A percentile compares a stretch with the other conserved stretches of the same genome.
Conservation (phyloP, 1,139 yeast genomes). For the Candida dubliniensis region DNA sequence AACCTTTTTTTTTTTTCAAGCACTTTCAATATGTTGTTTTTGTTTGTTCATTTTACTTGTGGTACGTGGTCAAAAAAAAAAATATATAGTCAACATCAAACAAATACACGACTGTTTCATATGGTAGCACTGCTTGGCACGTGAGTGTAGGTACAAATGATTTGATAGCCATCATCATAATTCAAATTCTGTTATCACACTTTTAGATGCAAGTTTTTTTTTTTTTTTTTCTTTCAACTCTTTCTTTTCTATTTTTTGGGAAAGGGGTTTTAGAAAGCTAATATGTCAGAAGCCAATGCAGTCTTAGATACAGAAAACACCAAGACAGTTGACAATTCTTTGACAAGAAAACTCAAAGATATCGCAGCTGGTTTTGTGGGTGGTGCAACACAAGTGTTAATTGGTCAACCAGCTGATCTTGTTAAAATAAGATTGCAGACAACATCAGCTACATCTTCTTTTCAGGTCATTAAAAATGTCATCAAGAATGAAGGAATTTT, state of each 20-base stretch:
- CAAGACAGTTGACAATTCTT: slow-evolving; percentile 45
- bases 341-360: slow-evolving; percentile 60
- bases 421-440: slow-evolving; percentile 69
- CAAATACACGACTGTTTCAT: not conserved
- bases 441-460: slow-evolving; percentile 36
- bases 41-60: not conserved
- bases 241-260: no score
- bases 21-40: not conserved
- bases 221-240: no score
- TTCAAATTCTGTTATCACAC: no score
- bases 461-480: slow-evolving; percentile 54
- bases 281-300: slow-evolving; percentile 12
- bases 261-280: not conserved
- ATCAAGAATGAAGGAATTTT: slow-evolving; percentile 57
- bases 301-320: slow-evolving; percentile 4
- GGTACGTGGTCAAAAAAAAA: slow-evolving; percentile 6
- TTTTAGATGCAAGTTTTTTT: no score
- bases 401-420: slow-evolving; percentile 74
- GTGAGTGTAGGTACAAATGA: not conserved
- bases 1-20: not conserved
- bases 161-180: no score
- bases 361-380: slow-evolving; percentile 53
- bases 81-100: not conserved
- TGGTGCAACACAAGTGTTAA: slow-evolving; percentile 67
- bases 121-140: not conserved